Conservation (phyloP, 1,284 basidiomycete genomes). For the Ceratobasidium papillatum region DNA sequence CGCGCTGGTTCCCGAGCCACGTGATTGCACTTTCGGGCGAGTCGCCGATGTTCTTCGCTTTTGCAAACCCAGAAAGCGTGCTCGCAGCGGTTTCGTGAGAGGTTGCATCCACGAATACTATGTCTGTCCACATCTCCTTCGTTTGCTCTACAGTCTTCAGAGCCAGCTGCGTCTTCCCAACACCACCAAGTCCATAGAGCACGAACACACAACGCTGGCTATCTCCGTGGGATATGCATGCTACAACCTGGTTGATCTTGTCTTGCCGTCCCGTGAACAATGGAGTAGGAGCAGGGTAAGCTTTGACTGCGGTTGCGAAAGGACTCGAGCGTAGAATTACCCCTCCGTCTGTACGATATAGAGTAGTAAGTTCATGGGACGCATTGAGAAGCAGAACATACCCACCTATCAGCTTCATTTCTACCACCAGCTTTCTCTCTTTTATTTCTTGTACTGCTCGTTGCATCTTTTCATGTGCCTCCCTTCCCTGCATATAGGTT, state of each 20-base stretch:
- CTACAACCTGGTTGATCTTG: background rate
- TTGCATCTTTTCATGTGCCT: background rate
- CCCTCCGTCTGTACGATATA: background rate
- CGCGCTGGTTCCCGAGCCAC: no score
- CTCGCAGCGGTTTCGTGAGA: no score
- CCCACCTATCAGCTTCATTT: background rate
- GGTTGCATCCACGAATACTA: no score
- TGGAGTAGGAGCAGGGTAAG: background rate
- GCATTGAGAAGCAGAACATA: no score
- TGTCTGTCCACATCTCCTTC: no score
- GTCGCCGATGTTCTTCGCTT: background rate
- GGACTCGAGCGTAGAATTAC: background rate
- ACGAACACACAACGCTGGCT: background rate
- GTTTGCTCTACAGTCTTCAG: no score
- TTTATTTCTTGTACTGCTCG: no score
- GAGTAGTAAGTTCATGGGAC: no score
- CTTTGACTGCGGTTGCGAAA: background rate
- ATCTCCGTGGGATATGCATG: background rate
- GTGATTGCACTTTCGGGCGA: background rate
- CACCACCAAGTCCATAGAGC: constrained; percentile 31
- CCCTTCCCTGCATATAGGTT: background rate
- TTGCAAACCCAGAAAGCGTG: background rate
- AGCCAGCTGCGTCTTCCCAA: no score
- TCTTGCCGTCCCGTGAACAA: no score
- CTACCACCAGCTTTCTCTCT: background rate